Percentiles rank a stretch among this genome's conserved stretches.
phyloP scores from a whole-genome alignment of 2,329 filamentous ascomycete genomes.

The Diplodia seriata region DNA sequence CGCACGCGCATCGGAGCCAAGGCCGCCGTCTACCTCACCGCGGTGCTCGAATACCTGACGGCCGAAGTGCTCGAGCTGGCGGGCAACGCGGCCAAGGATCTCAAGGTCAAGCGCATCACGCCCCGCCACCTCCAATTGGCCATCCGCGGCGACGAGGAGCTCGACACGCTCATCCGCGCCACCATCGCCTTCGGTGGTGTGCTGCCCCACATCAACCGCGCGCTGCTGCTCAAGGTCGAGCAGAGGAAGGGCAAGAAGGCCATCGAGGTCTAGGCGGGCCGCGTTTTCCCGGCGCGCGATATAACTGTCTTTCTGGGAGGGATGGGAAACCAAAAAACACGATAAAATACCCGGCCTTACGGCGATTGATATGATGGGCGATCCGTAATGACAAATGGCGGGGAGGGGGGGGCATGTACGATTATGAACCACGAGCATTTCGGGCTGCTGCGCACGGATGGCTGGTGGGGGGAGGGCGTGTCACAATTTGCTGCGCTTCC shows the following conservation, averaged over 20 bases:
- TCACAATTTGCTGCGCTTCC: conserved; percentile 10
- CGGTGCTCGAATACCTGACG: conserved; percentile 96
- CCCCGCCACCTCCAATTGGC: conserved; percentile 97
- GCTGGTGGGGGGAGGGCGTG: neutral
- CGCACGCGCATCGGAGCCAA: conserved; percentile 99
- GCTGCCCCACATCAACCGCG: conserved; percentile 97
- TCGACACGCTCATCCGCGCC: conserved; percentile 95
- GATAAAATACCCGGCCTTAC: conserved; percentile 31
- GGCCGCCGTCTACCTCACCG: conserved; percentile 97
- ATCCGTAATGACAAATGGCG: conserved; percentile 26
- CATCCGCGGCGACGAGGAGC: conserved; percentile 97
- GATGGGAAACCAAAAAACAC: conserved; percentile 22
- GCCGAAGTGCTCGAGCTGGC: conserved; percentile 97
- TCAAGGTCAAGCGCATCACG: conserved; percentile 99
- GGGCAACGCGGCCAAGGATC: conserved; percentile 98
- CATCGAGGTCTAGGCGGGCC: conserved; percentile 38
- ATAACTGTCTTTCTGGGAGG: conserved; percentile 28
- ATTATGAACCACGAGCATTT: conserved; percentile 23
- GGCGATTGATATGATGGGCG: conserved; percentile 31
- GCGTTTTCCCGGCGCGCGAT: neutral
- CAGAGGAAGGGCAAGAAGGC: conserved; percentile 89
- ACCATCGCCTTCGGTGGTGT: conserved; percentile 99
- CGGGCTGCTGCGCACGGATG: conserved; percentile 19
- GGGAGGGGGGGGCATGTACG: conserved; percentile 27
- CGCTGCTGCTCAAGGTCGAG: conserved; percentile 92